Percentiles rank a stretch among this genome's conserved stretches.
phyloP scores from a whole-genome alignment of 1,284 basidiomycete genomes.

The Apiotrichum akiyoshidainum region DNA sequence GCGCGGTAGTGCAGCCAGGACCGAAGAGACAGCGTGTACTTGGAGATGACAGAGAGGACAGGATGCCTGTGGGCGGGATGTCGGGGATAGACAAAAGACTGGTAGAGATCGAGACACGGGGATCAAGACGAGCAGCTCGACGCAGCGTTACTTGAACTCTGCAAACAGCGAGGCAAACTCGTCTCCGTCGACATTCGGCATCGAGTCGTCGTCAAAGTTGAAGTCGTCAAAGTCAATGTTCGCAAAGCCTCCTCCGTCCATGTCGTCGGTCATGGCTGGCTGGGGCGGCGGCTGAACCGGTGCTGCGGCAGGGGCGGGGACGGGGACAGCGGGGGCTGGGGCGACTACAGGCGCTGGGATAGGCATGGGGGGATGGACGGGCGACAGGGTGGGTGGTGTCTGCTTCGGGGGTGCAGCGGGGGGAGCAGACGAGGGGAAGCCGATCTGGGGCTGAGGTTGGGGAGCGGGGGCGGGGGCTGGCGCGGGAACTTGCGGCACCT shows the following conservation, averaged over 20 bases:
- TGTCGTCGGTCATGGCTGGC: constrained; percentile 1
- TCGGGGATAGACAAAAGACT: too few species aligned
- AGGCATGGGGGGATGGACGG: too few species aligned
- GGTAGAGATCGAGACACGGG: background rate
- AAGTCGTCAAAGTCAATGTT: constrained; percentile 40
- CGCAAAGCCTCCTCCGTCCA: constrained; percentile 16
- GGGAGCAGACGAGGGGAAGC: background rate
- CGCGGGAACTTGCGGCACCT: background rate
- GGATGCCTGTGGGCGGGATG: too few species aligned
- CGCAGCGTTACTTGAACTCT: constrained; percentile 27
- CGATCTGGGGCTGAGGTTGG: too few species aligned
- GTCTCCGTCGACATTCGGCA: constrained; percentile 35
- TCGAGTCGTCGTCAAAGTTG: constrained; percentile 28
- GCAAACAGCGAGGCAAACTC: constrained; percentile 38
- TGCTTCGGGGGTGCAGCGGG: background rate
- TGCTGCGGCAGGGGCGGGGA: background rate
- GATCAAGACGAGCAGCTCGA: background rate
- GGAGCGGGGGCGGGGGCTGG: background rate
- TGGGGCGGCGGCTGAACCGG: background rate
- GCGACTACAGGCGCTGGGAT: background rate
- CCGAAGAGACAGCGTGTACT: too few species aligned
- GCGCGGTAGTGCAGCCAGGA: too few species aligned
- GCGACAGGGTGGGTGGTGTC: too few species aligned
- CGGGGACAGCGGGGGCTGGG: background rate
- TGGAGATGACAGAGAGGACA: too few species aligned